Evolutionary conservation across 1,284 basidiomycete species (phyloP), one percentile per base, ranked within the genome.

Genomic region (Cryptococcus wingfieldii): DNA sequence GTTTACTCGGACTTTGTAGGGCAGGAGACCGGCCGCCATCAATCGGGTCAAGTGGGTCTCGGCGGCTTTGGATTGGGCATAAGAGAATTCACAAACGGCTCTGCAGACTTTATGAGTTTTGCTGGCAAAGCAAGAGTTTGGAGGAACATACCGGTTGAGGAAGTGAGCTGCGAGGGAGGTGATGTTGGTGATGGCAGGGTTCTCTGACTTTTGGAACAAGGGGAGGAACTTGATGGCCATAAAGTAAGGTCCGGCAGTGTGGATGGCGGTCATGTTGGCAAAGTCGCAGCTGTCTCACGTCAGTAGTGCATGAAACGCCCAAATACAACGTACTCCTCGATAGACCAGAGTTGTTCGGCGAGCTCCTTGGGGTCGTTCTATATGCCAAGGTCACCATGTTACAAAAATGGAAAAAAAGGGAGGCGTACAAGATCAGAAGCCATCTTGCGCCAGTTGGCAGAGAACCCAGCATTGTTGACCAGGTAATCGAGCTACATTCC

Each of bases 51-150:
- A 51, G 39, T 70, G 68, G 6, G 47, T 50, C 48, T 68, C 68
- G 34, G 67, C 68, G 51, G 68, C 68, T 43, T 70, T 70, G 51
- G 66, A 67, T 44, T 65, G 62, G 47, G 59, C 68, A 52, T 70
- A 70, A 8, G 66, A 64, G 57, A 59, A 67, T 45, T 68, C 66
- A 61, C 66, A 67, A 9, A 55, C 50, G 13, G 61, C 59, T 34
- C 66, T 65, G 39, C 42, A 46, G 31, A 34, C 31, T 34, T 34
- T 42, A 10, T 38, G 7, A 43, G 16, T 16, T 10, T 47, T 25
- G 31, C 18, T 41, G 5, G 37, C n/a, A 37, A 27, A 16, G n/a
- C 23, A 42, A 4, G 37, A 43, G 16, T 18, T 2, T 8, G 12
- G 10, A 25, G 18, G n/a, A 34, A 58, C 58, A 48, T 44, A 64